These are phyloP conservation scores for Tilletia setariae DNA, from an alignment of 1,284 basidiomycete genomes.

Conservation along the genomic window DNA sequence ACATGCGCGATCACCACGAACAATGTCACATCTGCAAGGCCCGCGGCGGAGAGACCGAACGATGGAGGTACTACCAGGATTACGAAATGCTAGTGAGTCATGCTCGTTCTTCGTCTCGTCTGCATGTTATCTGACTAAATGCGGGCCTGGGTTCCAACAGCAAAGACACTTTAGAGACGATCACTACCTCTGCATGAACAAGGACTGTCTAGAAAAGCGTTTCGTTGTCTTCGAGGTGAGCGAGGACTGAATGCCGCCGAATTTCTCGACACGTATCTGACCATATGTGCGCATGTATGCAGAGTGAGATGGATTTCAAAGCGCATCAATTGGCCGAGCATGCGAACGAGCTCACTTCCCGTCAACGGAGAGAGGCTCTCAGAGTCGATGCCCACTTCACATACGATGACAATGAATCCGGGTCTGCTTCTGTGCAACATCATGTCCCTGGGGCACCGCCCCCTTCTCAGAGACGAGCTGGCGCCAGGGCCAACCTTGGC, in stretches of 20 bases:
- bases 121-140: not conserved
- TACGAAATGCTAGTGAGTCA: constrained; percentile 47
- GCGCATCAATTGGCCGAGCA: constrained; percentile 87
- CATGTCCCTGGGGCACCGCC: constrained; percentile 16
- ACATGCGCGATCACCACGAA: constrained; percentile 90
- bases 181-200: constrained; percentile 75
- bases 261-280: not conserved
- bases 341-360: constrained; percentile 71
- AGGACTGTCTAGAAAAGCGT: constrained; percentile 76
- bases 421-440: constrained; percentile 17
- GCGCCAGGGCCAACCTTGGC: not conserved
- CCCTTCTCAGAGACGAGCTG: not conserved
- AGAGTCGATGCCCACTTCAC: constrained; percentile 77
- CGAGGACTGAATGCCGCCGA: not conserved
- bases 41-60: constrained; percentile 37
- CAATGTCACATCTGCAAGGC: constrained; percentile 84
- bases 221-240: constrained; percentile 78
- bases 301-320: constrained; percentile 77
- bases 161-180: constrained; percentile 54
- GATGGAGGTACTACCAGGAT: constrained; percentile 46
- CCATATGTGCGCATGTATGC: too few species aligned
- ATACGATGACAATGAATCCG: constrained; percentile 62
- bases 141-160: not conserved
- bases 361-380: constrained; percentile 73
- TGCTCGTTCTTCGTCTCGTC: not conserved